Conservation (phyloP, 441 rosid genomes). For the Pelargonium cotyledonis region DNA sequence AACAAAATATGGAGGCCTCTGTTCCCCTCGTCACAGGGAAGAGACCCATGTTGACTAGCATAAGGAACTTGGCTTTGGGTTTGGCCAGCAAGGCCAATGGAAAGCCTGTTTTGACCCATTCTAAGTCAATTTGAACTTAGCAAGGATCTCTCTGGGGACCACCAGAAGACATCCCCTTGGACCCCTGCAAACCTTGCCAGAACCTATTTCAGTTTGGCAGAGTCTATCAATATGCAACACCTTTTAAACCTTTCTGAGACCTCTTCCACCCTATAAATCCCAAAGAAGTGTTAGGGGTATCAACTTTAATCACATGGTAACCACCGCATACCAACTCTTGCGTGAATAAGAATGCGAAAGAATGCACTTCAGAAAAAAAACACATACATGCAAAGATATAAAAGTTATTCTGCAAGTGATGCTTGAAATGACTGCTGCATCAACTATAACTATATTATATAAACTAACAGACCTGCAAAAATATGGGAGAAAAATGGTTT, state of each 20-base stretch:
- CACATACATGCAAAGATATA: not conserved
- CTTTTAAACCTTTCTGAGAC: not conserved
- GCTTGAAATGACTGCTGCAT: not conserved
- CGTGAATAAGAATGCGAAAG: not conserved
- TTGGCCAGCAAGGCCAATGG: not conserved
- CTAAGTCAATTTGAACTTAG: not conserved
- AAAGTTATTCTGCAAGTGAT: not conserved
- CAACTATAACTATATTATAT: not conserved
- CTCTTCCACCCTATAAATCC: not conserved
- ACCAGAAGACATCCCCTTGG: no score
- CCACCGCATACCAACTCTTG: conserved; percentile 5
- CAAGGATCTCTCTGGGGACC: not conserved
- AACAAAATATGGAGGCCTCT: no score
- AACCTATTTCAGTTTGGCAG: not conserved
- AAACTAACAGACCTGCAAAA: conserved; percentile 66
- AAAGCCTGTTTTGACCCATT: not conserved
- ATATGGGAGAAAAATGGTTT: conserved; percentile 86
- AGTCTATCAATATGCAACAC: not conserved
- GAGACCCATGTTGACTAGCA: no score
- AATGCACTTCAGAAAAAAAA: not conserved
- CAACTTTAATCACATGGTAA: conserved; percentile 1
- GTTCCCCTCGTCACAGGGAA: no score
- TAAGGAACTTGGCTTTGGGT: not conserved
- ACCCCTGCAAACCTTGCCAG: not conserved
- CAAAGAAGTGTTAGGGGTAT: not conserved